Conservation (phyloP, 352 stramenopile species). For the Pythium dissotocum region DNA sequence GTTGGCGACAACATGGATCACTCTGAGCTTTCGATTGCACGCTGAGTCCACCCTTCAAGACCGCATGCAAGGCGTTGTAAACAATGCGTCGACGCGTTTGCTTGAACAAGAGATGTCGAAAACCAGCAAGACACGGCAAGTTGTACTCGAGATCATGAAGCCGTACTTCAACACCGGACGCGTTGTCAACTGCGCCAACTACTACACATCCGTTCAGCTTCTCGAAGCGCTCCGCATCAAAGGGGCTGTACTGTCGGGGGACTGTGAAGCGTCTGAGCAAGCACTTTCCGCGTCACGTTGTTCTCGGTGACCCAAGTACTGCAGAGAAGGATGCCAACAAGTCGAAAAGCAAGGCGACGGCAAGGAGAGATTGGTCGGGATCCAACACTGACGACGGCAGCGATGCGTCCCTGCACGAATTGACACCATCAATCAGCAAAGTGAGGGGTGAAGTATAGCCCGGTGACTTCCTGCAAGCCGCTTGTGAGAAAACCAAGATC, state of each 20-base stretch:
- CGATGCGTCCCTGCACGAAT: too few relatives aligned
- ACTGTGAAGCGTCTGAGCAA: conserved; percentile 22
- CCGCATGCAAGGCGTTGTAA: conserved; percentile 10
- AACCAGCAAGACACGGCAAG: conserved; percentile 13
- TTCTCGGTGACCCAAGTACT: conserved; percentile 11
- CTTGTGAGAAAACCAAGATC: conserved; percentile 17
- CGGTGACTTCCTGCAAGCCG: conserved; percentile 16
- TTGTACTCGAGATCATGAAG: conserved; percentile 30
- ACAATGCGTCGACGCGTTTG: background rate
- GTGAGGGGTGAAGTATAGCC: conserved; percentile 3
- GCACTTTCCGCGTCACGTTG: conserved; percentile 27
- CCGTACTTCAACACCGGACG: conserved; percentile 24
- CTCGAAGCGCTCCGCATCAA: conserved; percentile 26
- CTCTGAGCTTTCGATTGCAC: conserved; percentile 33
- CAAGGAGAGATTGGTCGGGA: background rate
- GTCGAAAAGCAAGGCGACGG: background rate
- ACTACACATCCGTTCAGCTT: conserved; percentile 36
- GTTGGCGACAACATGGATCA: conserved; percentile 34
- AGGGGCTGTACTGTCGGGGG: conserved; percentile 27
- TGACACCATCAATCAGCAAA: background rate
- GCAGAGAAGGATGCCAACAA: background rate
- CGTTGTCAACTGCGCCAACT: conserved; percentile 38
- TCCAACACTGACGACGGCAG: background rate
- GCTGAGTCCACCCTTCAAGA: conserved; percentile 21
- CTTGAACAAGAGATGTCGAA: conserved; percentile 3